Conservation (phyloP, 2,329 filamentous ascomycete species). For the Fusarium sp. region DNA sequence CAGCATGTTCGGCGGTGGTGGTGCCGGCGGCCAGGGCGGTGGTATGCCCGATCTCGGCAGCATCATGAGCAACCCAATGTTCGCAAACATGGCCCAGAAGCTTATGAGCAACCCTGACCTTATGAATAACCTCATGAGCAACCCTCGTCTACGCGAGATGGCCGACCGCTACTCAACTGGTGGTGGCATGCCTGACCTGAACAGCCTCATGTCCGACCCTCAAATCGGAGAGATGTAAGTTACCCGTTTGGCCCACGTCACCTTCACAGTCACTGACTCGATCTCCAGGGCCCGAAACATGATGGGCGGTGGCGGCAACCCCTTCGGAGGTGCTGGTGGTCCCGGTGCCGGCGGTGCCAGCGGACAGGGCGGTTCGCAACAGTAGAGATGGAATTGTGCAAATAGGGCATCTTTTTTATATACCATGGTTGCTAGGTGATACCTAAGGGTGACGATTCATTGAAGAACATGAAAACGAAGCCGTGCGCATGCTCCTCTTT, state of each 20-base stretch:
- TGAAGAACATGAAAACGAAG: conserved; percentile 33
- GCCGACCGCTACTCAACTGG: conserved; percentile 79
- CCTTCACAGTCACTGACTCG: background rate
- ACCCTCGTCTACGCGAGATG: conserved; percentile 89
- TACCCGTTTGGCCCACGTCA: background rate
- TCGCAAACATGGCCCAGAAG: conserved; percentile 95
- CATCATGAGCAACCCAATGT: conserved; percentile 99
- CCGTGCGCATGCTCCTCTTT: conserved; percentile 12
- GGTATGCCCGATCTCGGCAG: conserved; percentile 88
- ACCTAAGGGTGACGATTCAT: conserved; percentile 27
- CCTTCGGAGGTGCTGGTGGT: conserved; percentile 43
- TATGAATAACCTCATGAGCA: conserved; percentile 92
- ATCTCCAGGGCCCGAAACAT: conserved; percentile 56
- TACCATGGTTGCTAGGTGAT: conserved; percentile 32
- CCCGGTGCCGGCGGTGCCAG: background rate
- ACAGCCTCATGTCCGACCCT: conserved; percentile 89
- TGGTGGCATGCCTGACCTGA: conserved; percentile 90
- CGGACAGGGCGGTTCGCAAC: conserved; percentile 40
- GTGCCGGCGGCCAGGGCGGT: conserved; percentile 69
- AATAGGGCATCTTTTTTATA: conserved; percentile 34
- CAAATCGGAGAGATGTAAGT: conserved; percentile 92
- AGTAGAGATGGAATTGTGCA: conserved; percentile 23
- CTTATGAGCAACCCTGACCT: conserved; percentile 96
- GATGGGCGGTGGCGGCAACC: conserved; percentile 51
- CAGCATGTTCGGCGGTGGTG: conserved; percentile 73